Percentiles rank a stretch among this genome's conserved stretches.
phyloP scores from a whole-genome alignment of 2,329 filamentous ascomycete species.

The Gaeumannomyces tritici region DNA sequence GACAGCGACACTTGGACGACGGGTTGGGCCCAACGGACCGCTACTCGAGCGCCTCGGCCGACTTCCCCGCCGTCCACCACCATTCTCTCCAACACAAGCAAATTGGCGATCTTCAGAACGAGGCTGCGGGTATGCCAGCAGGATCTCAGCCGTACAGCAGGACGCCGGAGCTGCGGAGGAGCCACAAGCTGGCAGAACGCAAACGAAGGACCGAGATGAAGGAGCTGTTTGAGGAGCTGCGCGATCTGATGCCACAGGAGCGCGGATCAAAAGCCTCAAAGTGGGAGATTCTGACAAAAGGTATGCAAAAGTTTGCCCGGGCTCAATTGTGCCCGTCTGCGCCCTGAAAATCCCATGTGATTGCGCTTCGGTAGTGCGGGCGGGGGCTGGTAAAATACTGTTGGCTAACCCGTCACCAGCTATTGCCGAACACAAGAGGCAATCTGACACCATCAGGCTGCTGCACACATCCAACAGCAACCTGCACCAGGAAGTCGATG shows the following conservation, averaged over 20 bases:
- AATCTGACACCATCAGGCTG: constrained; percentile 36
- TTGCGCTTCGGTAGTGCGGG: too few relatives aligned
- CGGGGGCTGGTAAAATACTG: not conserved
- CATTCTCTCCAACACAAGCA: constrained; percentile 69
- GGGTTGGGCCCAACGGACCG: constrained; percentile 32
- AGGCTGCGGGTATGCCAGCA: constrained; percentile 40
- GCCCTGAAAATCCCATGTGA: not conserved
- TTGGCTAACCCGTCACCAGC: constrained; percentile 27
- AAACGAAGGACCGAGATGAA: constrained; percentile 86
- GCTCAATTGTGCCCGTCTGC: not conserved
- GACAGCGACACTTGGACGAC: constrained; percentile 65
- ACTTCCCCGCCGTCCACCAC: constrained; percentile 57
- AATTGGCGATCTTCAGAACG: constrained; percentile 54
- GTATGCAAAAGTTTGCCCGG: constrained; percentile 37
- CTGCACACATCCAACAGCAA: constrained; percentile 35
- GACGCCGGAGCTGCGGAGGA: constrained; percentile 72
- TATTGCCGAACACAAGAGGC: constrained; percentile 51
- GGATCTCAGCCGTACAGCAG: constrained; percentile 69
- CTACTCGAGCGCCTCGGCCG: constrained; percentile 38
- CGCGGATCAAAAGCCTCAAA: constrained; percentile 79
- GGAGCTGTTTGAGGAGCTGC: constrained; percentile 71
- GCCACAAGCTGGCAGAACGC: constrained; percentile 76
- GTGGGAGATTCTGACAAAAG: constrained; percentile 82
- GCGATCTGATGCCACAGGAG: constrained; percentile 70
- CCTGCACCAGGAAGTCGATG: constrained; percentile 32